Conservation (phyloP, 176 grass and related monocot species). For the Triticum aestivum region DNA sequence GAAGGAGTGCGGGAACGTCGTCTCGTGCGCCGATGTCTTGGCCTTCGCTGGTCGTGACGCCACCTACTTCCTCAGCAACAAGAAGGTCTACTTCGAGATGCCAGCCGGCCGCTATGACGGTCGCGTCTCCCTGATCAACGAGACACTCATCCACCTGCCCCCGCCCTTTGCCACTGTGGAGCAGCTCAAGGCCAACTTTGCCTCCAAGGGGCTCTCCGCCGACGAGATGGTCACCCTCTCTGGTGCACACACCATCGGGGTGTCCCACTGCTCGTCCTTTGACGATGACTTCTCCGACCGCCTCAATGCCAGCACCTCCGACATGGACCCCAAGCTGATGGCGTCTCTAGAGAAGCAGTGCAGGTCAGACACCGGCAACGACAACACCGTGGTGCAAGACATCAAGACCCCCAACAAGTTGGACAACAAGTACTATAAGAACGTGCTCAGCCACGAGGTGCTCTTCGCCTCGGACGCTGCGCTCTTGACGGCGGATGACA, state of each 20-base stretch:
- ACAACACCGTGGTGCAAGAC: constrained; percentile 25
- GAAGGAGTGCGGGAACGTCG: background rate
- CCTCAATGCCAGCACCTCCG: background rate
- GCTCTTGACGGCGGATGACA: background rate
- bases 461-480: constrained; percentile 40
- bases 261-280: constrained; percentile 35
- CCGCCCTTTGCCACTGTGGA: background rate
- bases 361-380: background rate
- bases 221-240: constrained; percentile 18
- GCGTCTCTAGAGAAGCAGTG: background rate
- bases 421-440: constrained; percentile 53
- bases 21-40: constrained; percentile 45
- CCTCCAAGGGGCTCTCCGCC: constrained; percentile 25
- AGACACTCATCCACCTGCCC: constrained; percentile 24
- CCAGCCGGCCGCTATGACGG: constrained; percentile 47
- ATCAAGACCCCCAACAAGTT: background rate
- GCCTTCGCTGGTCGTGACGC: constrained; percentile 53
- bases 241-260: constrained; percentile 9
- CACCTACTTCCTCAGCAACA: constrained; percentile 15
- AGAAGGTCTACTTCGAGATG: constrained; percentile 30
- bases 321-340: constrained; percentile 19
- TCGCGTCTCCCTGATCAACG: background rate
- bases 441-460: background rate
- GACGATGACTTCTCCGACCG: constrained; percentile 10
- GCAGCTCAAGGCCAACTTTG: constrained; percentile 25